Evolutionary conservation across 2,329 filamentous ascomycete genomes (phyloP), one percentile per base, ranked within the genome.

Genomic region (Xylaria sp.): DNA sequence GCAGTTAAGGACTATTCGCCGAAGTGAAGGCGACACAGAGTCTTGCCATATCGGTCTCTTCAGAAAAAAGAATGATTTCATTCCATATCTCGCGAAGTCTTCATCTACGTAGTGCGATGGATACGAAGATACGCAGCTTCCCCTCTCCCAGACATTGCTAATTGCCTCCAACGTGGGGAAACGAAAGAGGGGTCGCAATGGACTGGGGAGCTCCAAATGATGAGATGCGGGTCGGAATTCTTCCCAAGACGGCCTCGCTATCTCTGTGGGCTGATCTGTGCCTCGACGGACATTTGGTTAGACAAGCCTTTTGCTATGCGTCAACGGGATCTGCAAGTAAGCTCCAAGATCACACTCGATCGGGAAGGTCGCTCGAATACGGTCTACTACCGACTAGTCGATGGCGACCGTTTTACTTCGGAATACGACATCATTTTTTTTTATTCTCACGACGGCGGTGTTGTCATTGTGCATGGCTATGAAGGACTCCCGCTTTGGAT

Each of bases 291-390:
- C 3, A n/a, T 34, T 37, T 57, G 28, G 23, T 52, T 39, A 37
- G 12, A 48, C 13, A 12, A 58, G 44, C 51, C 7, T 10, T 62
- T 31, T 31, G n/a, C 39, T 60, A 34, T 65, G 61, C 50, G 54
- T 65, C 56, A 58, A 60, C 62, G 51, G 12, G 57, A 62, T 59
- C 61, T 70, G 68, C 65, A 67, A 46, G 52, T 50, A 8, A 60
- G 44, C 41, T 28, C 10, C 18, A 37, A 25, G 59, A 63, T 62
- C 64, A 48, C 31, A 50, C 69, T 70, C 58, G 56, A 70, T 65
- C 62, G 44, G 69, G 69, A 70, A 70, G 69, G 69, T 70, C 58
- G 18, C 65, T 61, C 18, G 37, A 50, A 60, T 58, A 41, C 18
- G 31, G 23, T 20, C 31, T 46, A 25, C 41, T 39, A 51, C 41